Conservation (phyloP, 2,329 filamentous ascomycete genomes). For the Coniochaeta ligniaria region DNA sequence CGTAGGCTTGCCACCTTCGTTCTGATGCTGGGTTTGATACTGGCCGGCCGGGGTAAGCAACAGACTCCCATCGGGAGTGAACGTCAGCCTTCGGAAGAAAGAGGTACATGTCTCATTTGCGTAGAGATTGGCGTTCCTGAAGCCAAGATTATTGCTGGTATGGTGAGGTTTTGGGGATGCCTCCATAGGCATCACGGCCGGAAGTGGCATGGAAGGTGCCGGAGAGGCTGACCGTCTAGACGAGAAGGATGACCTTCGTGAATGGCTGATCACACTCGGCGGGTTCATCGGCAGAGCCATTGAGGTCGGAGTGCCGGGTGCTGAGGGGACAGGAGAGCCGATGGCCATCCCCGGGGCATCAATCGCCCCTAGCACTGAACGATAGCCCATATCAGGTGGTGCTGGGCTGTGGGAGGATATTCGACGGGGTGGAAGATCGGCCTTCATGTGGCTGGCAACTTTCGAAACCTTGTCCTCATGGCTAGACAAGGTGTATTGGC, state of each 20-base stretch:
- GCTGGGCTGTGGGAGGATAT: constrained; percentile 91
- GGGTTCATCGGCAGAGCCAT: constrained; percentile 93
- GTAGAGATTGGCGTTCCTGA: constrained; percentile 85
- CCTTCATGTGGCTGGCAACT: constrained; percentile 69
- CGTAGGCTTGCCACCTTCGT: constrained; percentile 61
- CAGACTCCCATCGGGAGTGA: constrained; percentile 90
- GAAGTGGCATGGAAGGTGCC: constrained; percentile 85
- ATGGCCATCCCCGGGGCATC: constrained; percentile 46
- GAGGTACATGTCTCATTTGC: constrained; percentile 95
- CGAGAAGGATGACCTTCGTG: constrained; percentile 89
- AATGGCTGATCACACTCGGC: constrained; percentile 80
- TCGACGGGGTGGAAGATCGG: constrained; percentile 85
- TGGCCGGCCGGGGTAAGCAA: constrained; percentile 92
- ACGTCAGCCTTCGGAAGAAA: constrained; percentile 89
- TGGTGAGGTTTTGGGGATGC: constrained; percentile 73
- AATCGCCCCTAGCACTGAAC: constrained; percentile 55
- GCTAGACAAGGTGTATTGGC: constrained; percentile 71
- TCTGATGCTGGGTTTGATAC: constrained; percentile 73
- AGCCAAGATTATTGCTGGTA: constrained; percentile 45
- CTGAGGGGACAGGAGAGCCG: constrained; percentile 81
- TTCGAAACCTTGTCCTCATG: constrained; percentile 65
- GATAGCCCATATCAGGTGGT: constrained; percentile 69
- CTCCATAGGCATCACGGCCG: constrained; percentile 91
- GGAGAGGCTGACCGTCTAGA: constrained; percentile 84
- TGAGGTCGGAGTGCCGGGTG: constrained; percentile 88